Evolutionary conservation across 225 moss, liverwort and hornwort species (phyloP), one percentile per base, ranked within the genome.

Genomic region (Asterella californica): DNA sequence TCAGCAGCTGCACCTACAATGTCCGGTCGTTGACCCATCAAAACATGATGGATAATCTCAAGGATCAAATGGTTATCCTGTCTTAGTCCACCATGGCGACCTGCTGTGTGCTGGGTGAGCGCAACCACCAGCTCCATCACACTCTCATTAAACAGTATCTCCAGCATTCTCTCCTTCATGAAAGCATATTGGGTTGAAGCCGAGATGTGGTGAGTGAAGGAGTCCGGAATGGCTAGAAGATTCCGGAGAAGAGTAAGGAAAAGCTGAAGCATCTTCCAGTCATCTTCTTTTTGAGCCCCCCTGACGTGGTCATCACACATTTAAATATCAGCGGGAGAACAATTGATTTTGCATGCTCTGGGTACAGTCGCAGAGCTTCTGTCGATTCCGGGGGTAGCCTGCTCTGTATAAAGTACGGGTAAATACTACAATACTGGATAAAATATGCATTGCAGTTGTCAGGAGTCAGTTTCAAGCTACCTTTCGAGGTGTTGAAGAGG

Each of bases 191-290:
- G 90, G 46, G 89, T 38, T 75, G 85, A 81, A 18, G 87, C 70
- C 32, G 77, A 75, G 29, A 81, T 80, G 17, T 90, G 88, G 72
- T 89, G 89, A 27, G 90, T 91, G 46, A 82, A 86, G 37, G 83
- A 82, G 22, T 92, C 89, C 54, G 93, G 90, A 46, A 93, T 89
- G 12, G 88, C 89, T 45, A 99, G 77, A 65, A 99, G 87, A 81
- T 99, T 99, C 78, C 99, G 88, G 21, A 99, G 57, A 38, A 99
- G 84, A 0, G 99, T 95, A 75, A 99, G 94, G 74, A 95, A 90
- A 70, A 99, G 85, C 76, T 99, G 99, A 64, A 99, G 89, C 88
- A 95, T 91, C 77, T 91, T 99, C 68, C 99, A 93, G 77, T 99
- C 99, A 78, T 89, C 88, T 24, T 95, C 99, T 80, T 86, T 89